phyloP scores from a whole-genome alignment of 352 stramenopile species.

The Blastocystis sp. region DNA sequence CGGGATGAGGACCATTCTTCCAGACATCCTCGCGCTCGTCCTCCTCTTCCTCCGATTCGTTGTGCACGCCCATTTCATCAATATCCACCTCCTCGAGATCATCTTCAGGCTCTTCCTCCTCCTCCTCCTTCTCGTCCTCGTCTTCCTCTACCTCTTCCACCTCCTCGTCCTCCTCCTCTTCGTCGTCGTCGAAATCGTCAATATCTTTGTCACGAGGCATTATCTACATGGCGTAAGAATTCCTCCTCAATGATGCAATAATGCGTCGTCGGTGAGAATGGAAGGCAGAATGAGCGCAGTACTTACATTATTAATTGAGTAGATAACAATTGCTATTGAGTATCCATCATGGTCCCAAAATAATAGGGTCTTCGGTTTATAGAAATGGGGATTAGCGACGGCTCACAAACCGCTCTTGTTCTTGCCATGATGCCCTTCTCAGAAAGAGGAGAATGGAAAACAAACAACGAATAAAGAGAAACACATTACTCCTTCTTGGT shows the following conservation, averaged over 20 bases:
- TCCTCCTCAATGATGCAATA: background rate
- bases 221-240: background rate
- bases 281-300: background rate
- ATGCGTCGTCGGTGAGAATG: too few species aligned
- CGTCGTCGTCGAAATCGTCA: conserved; percentile 64
- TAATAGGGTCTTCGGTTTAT: background rate
- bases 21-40: conserved; percentile 71
- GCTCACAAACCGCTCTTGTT: too few species aligned
- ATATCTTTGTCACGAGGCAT: background rate
- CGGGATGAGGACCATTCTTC: conserved; percentile 74
- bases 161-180: conserved; percentile 25
- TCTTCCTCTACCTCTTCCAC: conserved; percentile 65
- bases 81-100: conserved; percentile 73
- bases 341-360: background rate
- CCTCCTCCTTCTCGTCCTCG: conserved; percentile 67
- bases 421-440: background rate
- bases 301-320: background rate
- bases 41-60: conserved; percentile 72
- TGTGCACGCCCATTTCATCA: conserved; percentile 65
- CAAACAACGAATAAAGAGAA: conserved; percentile 47
- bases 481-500: conserved; percentile 26
- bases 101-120: conserved; percentile 65
- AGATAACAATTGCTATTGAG: background rate
- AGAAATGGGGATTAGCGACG: background rate
- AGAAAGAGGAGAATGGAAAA: background rate